Conservation (phyloP, 306 rosid genomes). For the Prunus mira region DNA sequence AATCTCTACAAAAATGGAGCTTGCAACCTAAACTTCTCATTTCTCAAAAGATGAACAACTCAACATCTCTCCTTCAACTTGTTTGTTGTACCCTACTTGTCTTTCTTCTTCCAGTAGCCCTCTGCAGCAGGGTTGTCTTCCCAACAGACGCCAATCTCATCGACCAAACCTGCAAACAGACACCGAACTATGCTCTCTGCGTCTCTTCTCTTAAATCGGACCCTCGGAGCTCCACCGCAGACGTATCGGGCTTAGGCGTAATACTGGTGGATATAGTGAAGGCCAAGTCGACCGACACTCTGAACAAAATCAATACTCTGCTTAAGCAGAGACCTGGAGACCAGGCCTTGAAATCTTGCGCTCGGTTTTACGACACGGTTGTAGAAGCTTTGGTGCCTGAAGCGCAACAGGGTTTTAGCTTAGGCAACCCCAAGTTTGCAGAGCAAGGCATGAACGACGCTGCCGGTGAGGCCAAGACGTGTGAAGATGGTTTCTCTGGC, state of each 20-base stretch:
- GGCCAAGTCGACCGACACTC: slow-evolving; percentile 13
- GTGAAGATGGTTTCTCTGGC: slow-evolving; percentile 32
- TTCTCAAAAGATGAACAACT: not conserved
- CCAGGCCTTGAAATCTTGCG: slow-evolving; percentile 24
- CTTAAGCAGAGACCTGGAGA: not conserved
- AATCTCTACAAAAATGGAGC: too few relatives aligned
- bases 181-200: slow-evolving; percentile 37
- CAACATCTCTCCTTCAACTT: not conserved
- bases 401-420: slow-evolving; percentile 34
- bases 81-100: not conserved
- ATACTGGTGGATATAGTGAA: slow-evolving; percentile 27
- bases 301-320: not conserved
- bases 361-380: slow-evolving; percentile 13
- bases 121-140: not conserved
- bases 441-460: slow-evolving; percentile 38
- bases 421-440: slow-evolving; percentile 40
- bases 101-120: not conserved
- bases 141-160: slow-evolving; percentile 14
- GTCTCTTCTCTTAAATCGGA: slow-evolving; percentile 32
- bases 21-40: too few relatives aligned
- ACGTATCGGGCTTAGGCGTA: slow-evolving; percentile 29
- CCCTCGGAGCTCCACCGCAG: slow-evolving; percentile 24
- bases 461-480: slow-evolving; percentile 27
- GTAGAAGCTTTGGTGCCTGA: slow-evolving; percentile 29
- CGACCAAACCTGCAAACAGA: slow-evolving; percentile 39